A percentile compares a stretch with the other conserved stretches of the same genome.
phyloP scores from a whole-genome alignment of 1,284 basidiomycete species.

The Melampsora americana region DNA sequence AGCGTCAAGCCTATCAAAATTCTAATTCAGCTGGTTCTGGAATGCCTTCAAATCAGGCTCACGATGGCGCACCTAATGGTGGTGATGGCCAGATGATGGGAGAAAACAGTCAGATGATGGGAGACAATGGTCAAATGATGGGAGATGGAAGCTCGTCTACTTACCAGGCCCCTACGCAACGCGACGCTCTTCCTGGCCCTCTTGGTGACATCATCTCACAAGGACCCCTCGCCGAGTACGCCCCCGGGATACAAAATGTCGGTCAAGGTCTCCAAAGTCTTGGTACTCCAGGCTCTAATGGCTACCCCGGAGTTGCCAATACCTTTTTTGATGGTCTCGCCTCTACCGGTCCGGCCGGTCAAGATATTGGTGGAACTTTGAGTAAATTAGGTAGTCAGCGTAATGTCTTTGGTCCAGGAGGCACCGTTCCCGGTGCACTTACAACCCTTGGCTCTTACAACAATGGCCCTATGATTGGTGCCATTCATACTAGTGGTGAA shows the following conservation, averaged over 20 bases:
- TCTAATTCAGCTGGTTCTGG: background rate
- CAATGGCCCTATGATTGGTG: conserved; percentile 1
- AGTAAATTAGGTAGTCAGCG: background rate
- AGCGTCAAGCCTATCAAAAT: background rate
- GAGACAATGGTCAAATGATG: too few relatives aligned
- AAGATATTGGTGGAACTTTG: background rate
- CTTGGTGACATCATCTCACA: background rate
- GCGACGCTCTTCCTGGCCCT: background rate
- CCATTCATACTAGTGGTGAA: background rate
- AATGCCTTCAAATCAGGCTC: background rate
- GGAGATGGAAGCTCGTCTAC: background rate
- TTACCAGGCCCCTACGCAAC: conserved; percentile 2
- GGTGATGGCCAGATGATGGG: background rate
- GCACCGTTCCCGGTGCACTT: background rate
- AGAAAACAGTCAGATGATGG: background rate
- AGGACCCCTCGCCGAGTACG: background rate
- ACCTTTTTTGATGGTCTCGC: background rate
- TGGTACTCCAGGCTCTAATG: background rate
- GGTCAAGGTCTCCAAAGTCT: background rate
- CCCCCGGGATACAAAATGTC: background rate
- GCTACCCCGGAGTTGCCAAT: background rate
- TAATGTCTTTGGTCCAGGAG: background rate
- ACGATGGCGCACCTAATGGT: background rate
- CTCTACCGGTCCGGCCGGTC: background rate
- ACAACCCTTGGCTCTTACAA: background rate